Base-by-base conservation (phyloP, 352 stramenopile species). In the Peronospora destructor region DNA sequence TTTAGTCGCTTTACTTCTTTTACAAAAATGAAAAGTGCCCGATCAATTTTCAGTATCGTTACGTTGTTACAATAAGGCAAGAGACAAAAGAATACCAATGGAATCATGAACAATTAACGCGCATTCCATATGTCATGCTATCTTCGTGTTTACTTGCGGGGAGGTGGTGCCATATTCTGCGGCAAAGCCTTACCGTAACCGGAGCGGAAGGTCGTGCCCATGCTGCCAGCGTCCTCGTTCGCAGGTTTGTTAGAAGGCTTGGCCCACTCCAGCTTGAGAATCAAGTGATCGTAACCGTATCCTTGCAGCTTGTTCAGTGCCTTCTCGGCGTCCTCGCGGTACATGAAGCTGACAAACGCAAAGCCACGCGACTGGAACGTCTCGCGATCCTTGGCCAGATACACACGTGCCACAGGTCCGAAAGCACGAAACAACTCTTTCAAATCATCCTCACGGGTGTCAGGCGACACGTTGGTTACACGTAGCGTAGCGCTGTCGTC, bases 181-280 rank as follows among this genome's bases (percentile, higher is more conserved):
- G 84, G 84, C 34, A 94, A 54, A 6, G 84, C 84, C 61, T 94
- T 94, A 42, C 84, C 84, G 68, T 94, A 94, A 40, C 84, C 84
- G 6, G 81, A 92, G 43, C 84, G 84, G 76, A 91, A 94, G 41
- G 79, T 91, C 32, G 84, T 94, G 57, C 77, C 73, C 71, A 87
- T 85, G 57, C 73, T 85, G 57, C 84, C 81, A 37, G 76, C 72
- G 45, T 94, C 59, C 47, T 76, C 76, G 50, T 81, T 60, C 19
- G 71, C 71, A 23, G 72, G 75, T 74, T 88, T 96, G 83, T 75
- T 95, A 51, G 84, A 92, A 6, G 96, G 97, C 84, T 98, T 97
- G 49, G 97, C 97, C 95, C 95, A 99, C 78, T 99, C 97, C 49
- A 99, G 81, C 84, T 98, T 99, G 50, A 99, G 81, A 74, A 99